Evolutionary conservation across 768 basidiomycete species (phyloP), one percentile per base, ranked within the genome.

Genomic region (Hebeloma cylindrosporum): DNA sequence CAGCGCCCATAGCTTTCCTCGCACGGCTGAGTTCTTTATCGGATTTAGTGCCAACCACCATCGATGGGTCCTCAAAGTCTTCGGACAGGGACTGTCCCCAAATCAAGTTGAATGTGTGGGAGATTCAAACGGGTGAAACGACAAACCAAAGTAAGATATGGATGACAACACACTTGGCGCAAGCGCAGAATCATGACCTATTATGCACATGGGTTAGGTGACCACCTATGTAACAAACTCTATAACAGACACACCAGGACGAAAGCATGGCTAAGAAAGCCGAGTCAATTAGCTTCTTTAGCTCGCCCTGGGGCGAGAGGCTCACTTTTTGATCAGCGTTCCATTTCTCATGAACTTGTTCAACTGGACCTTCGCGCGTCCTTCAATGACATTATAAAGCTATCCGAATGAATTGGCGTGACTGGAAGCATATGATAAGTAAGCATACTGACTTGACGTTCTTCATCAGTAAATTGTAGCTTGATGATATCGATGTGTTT

Each of bases 151-250:
- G 87, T 80, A 4, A 90, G 75, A 54, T 82, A 68, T 0, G 87
- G 87, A 58, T 88, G 86, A 51, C 79, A 78, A 56, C 83, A 86
- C 0, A 89, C 65, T 56, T 89, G 88, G 4, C 87, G 74, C 29
- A 92, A 66, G 5, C 88, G 82, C 25, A 90, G 71, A 14, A 91
- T 83, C 76, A 90, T 73, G 17, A 87, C 80, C 71, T 83, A 53
- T 11, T 29, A n/a, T 30, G 18, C 17, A 21, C n/a, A 32, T 6
- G 16, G 2, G 5, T 28, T 28, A 10, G n/a, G 3, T 3, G 7
- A 14, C n/a, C 20, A 3, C 18, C 9, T 20, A 10, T 28, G 28
- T 13, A 7, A 18, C 20, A 11, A 30, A 20, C 27, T 16, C 36
- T 20, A 8, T 25, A 38, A 23, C 4, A 0, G 18, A 48, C 61